phyloP scores from a whole-genome alignment of 2,329 filamentous ascomycete species.

The Septoria petroselini region DNA sequence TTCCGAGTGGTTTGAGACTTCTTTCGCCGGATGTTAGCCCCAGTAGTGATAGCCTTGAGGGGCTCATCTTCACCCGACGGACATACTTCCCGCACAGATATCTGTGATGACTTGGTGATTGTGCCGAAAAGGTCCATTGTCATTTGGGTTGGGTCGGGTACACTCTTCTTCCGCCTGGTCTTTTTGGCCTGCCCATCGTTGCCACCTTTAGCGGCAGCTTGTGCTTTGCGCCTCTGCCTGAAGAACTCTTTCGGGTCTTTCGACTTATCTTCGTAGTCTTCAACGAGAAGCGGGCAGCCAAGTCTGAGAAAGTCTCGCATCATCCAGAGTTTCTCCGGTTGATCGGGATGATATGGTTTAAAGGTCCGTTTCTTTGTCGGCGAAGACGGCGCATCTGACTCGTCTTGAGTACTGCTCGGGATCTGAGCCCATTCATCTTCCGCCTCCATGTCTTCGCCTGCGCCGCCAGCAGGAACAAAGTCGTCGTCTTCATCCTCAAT shows the following conservation, averaged over 20 bases:
- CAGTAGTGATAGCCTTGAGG: slow-evolving; percentile 11
- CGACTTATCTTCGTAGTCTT: slow-evolving; percentile 59
- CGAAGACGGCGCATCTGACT: slow-evolving; percentile 37
- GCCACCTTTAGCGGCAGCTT: slow-evolving; percentile 20
- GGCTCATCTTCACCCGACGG: slow-evolving; percentile 14
- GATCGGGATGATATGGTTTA: slow-evolving; percentile 61
- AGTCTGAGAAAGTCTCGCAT: slow-evolving; percentile 61
- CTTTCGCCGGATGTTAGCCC: slow-evolving; percentile 13
- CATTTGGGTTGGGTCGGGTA: slow-evolving; percentile 14
- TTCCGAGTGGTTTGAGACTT: slow-evolving; percentile 5
- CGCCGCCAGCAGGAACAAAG: slow-evolving; percentile 40
- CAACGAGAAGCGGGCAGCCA: slow-evolving; percentile 62
- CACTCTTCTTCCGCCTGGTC: slow-evolving; percentile 18
- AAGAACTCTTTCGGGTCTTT: slow-evolving; percentile 32
- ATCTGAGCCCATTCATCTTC: slow-evolving; percentile 28
- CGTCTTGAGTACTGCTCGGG: slow-evolving; percentile 25
- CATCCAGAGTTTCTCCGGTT: slow-evolving; percentile 66
- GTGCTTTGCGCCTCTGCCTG: slow-evolving; percentile 29
- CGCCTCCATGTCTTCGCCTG: slow-evolving; percentile 38
- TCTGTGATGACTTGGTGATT: slow-evolving; percentile 23
- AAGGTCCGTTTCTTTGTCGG: slow-evolving; percentile 47
- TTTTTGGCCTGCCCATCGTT: slow-evolving; percentile 25
- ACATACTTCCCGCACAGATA: slow-evolving; percentile 1
- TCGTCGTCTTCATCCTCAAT: slow-evolving; percentile 65
- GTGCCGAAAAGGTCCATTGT: slow-evolving; percentile 16